Conservation (phyloP, 2,329 filamentous ascomycete genomes). For the Claviceps citrina region DNA sequence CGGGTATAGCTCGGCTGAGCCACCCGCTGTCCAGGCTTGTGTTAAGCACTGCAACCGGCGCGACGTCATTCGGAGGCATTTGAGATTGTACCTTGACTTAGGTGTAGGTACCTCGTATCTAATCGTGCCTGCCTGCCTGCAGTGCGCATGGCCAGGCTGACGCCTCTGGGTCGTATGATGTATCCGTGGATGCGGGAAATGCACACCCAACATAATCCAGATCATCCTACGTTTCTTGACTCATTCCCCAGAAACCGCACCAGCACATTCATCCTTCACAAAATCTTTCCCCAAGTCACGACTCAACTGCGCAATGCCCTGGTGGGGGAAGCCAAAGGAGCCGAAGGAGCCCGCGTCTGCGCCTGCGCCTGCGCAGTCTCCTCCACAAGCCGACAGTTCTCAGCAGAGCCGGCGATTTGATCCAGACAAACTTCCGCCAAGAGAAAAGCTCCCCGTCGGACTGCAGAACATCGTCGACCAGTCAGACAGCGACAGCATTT, state of each 20-base stretch:
- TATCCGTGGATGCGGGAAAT: no score
- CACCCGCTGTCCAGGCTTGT: background rate
- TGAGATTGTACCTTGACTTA: no score
- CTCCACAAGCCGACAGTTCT: slow-evolving; percentile 5
- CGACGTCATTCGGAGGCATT: slow-evolving; percentile 1
- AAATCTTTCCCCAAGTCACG: background rate
- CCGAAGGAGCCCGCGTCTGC: slow-evolving; percentile 13
- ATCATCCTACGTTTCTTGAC: background rate
- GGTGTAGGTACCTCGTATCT: no score
- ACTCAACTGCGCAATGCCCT: slow-evolving; percentile 18
- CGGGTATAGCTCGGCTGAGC: slow-evolving; percentile 18
- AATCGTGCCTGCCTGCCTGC: no score
- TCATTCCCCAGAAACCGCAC: background rate
- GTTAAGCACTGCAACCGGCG: no score
- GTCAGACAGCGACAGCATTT: slow-evolving; percentile 49
- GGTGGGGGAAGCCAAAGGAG: slow-evolving; percentile 27
- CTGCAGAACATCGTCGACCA: slow-evolving; percentile 44
- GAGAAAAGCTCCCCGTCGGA: slow-evolving; percentile 36
- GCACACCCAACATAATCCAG: no score
- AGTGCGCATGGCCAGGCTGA: no score
- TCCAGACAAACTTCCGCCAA: slow-evolving; percentile 30
- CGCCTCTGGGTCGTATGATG: no score
- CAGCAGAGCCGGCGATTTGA: slow-evolving; percentile 22
- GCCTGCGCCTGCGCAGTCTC: slow-evolving; percentile 11
- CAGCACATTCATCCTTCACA: no score